A percentile compares a stretch with the other conserved stretches of the same genome.
Conservation (phyloP, 75 land plant species). For the Picea glauca region DNA sequence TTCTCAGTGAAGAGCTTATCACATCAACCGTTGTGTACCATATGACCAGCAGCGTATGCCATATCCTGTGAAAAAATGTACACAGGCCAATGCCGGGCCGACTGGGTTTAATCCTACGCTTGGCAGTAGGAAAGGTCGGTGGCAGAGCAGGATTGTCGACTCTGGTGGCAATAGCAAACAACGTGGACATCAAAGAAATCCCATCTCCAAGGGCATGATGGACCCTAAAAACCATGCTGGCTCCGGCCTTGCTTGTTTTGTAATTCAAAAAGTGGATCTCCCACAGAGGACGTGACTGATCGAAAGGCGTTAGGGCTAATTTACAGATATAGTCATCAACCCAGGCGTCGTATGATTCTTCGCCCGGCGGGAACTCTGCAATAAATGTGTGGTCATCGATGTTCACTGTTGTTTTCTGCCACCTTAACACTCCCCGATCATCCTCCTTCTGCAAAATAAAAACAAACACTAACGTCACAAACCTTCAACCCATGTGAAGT, state of each 20-base stretch:
- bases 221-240: slow-evolving; percentile 33
- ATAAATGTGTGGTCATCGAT: slow-evolving; percentile 50
- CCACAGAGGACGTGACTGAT: slow-evolving; percentile 65
- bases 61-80: too few relatives aligned
- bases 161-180: slow-evolving; percentile 30
- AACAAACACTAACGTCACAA: too few relatives aligned
- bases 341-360: slow-evolving; percentile 20
- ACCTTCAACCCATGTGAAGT: too few relatives aligned
- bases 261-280: slow-evolving; percentile 55
- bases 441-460: slow-evolving; percentile 15
- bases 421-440: slow-evolving; percentile 34
- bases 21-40: too few relatives aligned
- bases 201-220: slow-evolving; percentile 76
- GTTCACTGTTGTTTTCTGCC: slow-evolving; percentile 27
- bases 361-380: slow-evolving; percentile 14
- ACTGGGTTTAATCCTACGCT: background rate
- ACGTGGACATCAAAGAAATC: slow-evolving; percentile 48
- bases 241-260: slow-evolving; percentile 30
- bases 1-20: too few relatives aligned
- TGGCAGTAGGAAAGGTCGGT: slow-evolving; percentile 24
- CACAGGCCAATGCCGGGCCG: too few relatives aligned
- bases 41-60: too few relatives aligned
- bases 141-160: slow-evolving; percentile 31
- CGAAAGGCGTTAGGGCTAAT: slow-evolving; percentile 30
- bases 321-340: slow-evolving; percentile 52